A percentile compares a stretch with the other conserved stretches of the same genome.
Evolutionary conservation across 352 stramenopile genomes (phyloP).

Genomic region (Globisporangium polare): DNA sequence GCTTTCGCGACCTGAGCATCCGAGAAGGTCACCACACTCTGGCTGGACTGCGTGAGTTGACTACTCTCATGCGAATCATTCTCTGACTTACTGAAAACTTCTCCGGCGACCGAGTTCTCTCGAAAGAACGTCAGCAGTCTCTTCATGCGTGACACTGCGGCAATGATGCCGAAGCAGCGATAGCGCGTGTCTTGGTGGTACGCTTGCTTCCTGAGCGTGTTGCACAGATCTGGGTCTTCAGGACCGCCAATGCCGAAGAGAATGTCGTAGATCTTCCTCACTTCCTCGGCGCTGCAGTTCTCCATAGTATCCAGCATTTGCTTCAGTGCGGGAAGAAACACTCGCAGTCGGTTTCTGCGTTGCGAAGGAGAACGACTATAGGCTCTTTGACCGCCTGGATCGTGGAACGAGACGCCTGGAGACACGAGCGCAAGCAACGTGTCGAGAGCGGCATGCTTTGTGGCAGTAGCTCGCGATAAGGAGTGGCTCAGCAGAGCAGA

Average conservation of each 20-base stretch:
- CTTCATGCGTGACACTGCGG: conserved; percentile 32
- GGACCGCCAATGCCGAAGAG: conserved; percentile 42
- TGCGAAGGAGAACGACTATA: conserved; percentile 14
- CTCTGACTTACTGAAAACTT: background rate
- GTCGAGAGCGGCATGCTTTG: conserved; percentile 31
- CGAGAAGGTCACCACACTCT: background rate
- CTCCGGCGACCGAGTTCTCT: conserved; percentile 12
- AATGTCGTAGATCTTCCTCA: conserved; percentile 49
- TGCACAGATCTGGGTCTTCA: conserved; percentile 48
- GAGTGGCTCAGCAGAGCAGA: conserved; percentile 30
- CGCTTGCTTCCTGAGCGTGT: conserved; percentile 46
- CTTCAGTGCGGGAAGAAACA: conserved; percentile 46
- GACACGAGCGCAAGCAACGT: conserved; percentile 32
- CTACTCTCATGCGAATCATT: background rate
- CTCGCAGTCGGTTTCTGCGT: conserved; percentile 20
- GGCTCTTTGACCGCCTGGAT: background rate
- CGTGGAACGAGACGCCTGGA: conserved; percentile 21
- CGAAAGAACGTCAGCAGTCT: conserved; percentile 23
- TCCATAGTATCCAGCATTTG: conserved; percentile 57
- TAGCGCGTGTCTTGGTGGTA: conserved; percentile 56
- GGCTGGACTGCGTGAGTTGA: background rate
- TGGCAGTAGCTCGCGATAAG: conserved; percentile 22
- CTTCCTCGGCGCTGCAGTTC: conserved; percentile 28
- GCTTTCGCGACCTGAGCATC: conserved; percentile 10
- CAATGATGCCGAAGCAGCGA: conserved; percentile 46